Conservation (phyloP, 371 early-diverging fungal genomes). For the Apophysomyces variabilis region DNA sequence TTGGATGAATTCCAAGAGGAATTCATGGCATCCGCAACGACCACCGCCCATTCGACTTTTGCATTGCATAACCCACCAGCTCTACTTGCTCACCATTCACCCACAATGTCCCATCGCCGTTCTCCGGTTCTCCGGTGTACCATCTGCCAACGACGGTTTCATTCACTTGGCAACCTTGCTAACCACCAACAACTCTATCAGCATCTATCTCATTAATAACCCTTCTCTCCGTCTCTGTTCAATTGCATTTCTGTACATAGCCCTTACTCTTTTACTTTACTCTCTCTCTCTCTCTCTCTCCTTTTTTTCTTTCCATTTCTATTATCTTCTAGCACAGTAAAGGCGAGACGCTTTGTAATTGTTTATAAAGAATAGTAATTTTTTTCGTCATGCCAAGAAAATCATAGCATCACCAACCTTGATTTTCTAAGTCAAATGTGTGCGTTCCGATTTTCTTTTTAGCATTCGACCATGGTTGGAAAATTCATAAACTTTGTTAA, state of each 20-base stretch:
- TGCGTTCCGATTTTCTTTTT: too few species aligned
- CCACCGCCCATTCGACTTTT: neutral
- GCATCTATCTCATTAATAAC: conserved; percentile 7
- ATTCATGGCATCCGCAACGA: conserved; percentile 3
- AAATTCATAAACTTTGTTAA: neutral
- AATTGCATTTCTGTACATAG: neutral
- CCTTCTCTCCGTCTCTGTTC: neutral
- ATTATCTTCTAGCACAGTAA: too few species aligned
- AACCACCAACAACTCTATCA: conserved; percentile 23
- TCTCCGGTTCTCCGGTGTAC: conserved; percentile 13
- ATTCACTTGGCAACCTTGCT: conserved; percentile 18
- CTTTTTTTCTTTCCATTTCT: neutral
- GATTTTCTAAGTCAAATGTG: too few species aligned
- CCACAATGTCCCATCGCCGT: neutral
- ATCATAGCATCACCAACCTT: too few species aligned
- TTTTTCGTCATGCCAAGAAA: too few species aligned
- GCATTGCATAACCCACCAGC: neutral
- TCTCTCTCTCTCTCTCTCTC: neutral
- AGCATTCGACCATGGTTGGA: too few species aligned
- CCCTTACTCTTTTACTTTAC: neutral
- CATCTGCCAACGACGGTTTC: conserved; percentile 19
- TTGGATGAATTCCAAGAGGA: conserved; percentile 1
- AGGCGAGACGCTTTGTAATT: too few species aligned
- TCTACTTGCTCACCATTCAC: neutral
- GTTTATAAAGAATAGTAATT: too few species aligned